phyloP scores from a whole-genome alignment of 306 rosid species.

The Malus sieversii region DNA sequence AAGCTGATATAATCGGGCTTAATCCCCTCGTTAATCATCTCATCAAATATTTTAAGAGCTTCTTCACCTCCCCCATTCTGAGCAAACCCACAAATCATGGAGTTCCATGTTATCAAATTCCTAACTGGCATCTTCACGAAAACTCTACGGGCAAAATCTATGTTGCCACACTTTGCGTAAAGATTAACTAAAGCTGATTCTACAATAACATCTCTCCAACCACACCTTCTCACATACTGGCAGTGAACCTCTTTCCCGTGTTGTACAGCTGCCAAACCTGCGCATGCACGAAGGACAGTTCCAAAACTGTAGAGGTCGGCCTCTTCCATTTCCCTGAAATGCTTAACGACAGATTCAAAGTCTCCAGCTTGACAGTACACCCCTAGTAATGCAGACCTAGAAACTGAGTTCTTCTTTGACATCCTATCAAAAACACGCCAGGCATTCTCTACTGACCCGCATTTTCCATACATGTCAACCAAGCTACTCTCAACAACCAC shows the following conservation, averaged over 20 bases:
- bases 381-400: conserved; percentile 76
- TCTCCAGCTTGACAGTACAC: conserved; percentile 69
- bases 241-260: conserved; percentile 92
- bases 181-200: conserved; percentile 87
- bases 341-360: conserved; percentile 44
- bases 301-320: conserved; percentile 59
- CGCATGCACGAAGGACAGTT: conserved; percentile 71
- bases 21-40: conserved; percentile 54
- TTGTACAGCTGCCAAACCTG: conserved; percentile 58
- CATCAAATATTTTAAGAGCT: conserved; percentile 47
- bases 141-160: conserved; percentile 46
- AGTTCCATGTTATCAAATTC: conserved; percentile 86
- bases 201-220: conserved; percentile 68
- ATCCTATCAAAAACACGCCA: conserved; percentile 55
- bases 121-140: conserved; percentile 47
- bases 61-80: conserved; percentile 74
- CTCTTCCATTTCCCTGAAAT: conserved; percentile 55
- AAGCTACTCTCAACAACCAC: conserved; percentile 85
- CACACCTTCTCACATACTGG: conserved; percentile 66
- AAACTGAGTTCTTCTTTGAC: conserved; percentile 51
- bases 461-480: conserved; percentile 93
- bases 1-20: conserved; percentile 73
- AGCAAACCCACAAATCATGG: conserved; percentile 77
- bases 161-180: conserved; percentile 79
- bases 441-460: conserved; percentile 44